A percentile compares a stretch with the other conserved stretches of the same genome.
phyloP scores from a whole-genome alignment of 306 rosid genomes.

The Aeschynomene evenia region DNA sequence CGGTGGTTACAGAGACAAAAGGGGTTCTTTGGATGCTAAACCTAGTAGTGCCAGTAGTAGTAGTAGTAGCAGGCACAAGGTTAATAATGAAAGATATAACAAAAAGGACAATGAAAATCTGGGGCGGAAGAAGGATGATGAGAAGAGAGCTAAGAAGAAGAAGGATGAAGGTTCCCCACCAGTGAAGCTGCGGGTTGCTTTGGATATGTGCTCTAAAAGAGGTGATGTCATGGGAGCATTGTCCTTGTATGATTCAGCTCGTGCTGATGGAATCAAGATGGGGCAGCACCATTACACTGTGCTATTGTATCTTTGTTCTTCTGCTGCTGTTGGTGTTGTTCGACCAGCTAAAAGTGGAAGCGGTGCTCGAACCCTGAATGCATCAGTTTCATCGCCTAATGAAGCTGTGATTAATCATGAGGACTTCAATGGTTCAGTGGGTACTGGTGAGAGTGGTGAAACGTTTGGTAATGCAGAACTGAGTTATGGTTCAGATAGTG shows the following conservation, averaged over 20 bases:
- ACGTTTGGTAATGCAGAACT: slow-evolving; percentile 18
- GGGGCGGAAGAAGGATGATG: slow-evolving; percentile 31
- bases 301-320: slow-evolving; percentile 79
- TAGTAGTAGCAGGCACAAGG: background rate
- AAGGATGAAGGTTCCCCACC: slow-evolving; percentile 42
- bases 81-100: slow-evolving; percentile 28
- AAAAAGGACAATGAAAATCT: slow-evolving; percentile 17
- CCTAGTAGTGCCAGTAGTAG: background rate
- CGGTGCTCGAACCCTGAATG: slow-evolving; percentile 47
- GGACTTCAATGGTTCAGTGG: slow-evolving; percentile 3
- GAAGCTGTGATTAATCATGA: slow-evolving; percentile 31
- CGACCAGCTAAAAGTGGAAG: slow-evolving; percentile 85
- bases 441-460: background rate
- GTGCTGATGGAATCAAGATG: slow-evolving; percentile 46
- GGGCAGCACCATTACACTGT: slow-evolving; percentile 81
- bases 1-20: slow-evolving; percentile 33
- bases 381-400: slow-evolving; percentile 34
- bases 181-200: slow-evolving; percentile 43
- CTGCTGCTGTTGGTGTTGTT: slow-evolving; percentile 84
- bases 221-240: slow-evolving; percentile 80
- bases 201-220: slow-evolving; percentile 82
- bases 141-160: slow-evolving; percentile 39
- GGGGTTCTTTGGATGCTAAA: slow-evolving; percentile 20
- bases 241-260: slow-evolving; percentile 61
- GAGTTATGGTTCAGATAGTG: background rate